Conservation (phyloP, 805 yeast genomes). For the Zygosaccharomyces bailii region DNA sequence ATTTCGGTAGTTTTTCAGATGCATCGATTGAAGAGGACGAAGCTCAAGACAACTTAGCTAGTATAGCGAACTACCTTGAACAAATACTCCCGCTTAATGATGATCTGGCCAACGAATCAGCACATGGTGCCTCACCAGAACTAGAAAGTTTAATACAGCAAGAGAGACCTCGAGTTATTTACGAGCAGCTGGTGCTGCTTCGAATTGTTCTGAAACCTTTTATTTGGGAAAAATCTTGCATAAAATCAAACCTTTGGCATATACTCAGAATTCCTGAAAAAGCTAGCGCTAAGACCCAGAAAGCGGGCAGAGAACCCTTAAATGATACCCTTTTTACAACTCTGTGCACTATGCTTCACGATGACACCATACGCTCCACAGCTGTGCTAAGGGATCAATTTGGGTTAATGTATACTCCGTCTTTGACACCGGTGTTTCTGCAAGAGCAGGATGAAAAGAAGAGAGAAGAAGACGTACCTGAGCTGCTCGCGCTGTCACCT, state of each 20-base stretch:
- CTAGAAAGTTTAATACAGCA: slow-evolving; percentile 22
- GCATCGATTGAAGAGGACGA: slow-evolving; percentile 27
- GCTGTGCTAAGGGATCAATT: slow-evolving; percentile 22
- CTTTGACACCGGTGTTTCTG: slow-evolving; percentile 17
- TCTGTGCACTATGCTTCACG: slow-evolving; percentile 12
- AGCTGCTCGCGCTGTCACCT: slow-evolving; percentile 12
- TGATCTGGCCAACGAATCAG: neutral
- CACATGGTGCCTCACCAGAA: neutral
- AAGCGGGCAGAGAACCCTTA: slow-evolving; percentile 11
- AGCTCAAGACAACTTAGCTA: neutral
- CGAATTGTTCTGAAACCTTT: slow-evolving; percentile 24
- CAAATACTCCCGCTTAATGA: slow-evolving; percentile 10
- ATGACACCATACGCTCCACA: slow-evolving; percentile 6
- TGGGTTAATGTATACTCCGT: slow-evolving; percentile 19
- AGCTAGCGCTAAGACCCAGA: neutral
- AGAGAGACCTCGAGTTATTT: slow-evolving; percentile 32
- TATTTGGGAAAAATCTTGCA: slow-evolving; percentile 29
- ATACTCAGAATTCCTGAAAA: slow-evolving; percentile 27
- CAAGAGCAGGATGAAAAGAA: slow-evolving; percentile 17
- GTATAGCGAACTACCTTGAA: slow-evolving; percentile 6
- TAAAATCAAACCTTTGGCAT: slow-evolving; percentile 27
- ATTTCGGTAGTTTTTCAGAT: slow-evolving; percentile 37
- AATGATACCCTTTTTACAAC: slow-evolving; percentile 24
- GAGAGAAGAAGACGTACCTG: slow-evolving; percentile 22
- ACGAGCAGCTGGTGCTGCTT: slow-evolving; percentile 30